phyloP scores from a whole-genome alignment of 2,329 filamentous ascomycete genomes.

The Drechslerella dactyloides region DNA sequence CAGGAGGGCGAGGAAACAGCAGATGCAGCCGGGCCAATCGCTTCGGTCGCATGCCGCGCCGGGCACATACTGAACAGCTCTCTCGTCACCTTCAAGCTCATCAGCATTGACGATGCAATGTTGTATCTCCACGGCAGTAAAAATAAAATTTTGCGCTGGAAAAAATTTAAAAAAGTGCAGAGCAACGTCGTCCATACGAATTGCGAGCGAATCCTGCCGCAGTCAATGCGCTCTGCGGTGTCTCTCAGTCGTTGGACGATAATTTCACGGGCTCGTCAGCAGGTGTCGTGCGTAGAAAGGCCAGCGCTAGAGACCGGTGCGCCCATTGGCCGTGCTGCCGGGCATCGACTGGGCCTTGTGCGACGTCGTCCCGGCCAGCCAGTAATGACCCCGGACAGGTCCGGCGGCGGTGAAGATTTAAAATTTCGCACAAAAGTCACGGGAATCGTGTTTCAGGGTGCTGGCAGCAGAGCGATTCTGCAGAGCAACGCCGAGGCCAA shows the following conservation, averaged over 20 bases:
- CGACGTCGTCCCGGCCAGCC: slow-evolving; percentile 32
- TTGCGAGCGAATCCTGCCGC: not conserved
- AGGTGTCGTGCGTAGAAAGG: slow-evolving; percentile 36
- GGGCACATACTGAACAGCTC: too few relatives aligned
- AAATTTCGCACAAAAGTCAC: slow-evolving; percentile 37
- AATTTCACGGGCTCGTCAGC: slow-evolving; percentile 8
- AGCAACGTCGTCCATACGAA: not conserved
- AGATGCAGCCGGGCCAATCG: slow-evolving; percentile 27
- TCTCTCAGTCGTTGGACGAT: not conserved
- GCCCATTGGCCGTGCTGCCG: slow-evolving; percentile 35
- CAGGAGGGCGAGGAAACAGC: not conserved
- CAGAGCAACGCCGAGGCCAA: slow-evolving; percentile 17
- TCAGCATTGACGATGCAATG: too few relatives aligned
- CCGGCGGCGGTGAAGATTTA: slow-evolving; percentile 20
- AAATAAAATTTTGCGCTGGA: not conserved
- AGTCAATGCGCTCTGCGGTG: slow-evolving; percentile 1
- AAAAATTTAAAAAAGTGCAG: not conserved
- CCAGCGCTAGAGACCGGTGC: slow-evolving; percentile 41
- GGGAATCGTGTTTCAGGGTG: slow-evolving; percentile 48
- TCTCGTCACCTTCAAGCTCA: too few relatives aligned
- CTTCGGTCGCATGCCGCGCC: slow-evolving; percentile 29
- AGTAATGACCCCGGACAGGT: slow-evolving; percentile 34
- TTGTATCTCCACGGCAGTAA: too few relatives aligned
- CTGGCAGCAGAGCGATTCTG: slow-evolving; percentile 25
- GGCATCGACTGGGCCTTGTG: slow-evolving; percentile 42